Base-by-base conservation (phyloP, 169 alveolate species). In the Plasmodium cynomolgi region DNA sequence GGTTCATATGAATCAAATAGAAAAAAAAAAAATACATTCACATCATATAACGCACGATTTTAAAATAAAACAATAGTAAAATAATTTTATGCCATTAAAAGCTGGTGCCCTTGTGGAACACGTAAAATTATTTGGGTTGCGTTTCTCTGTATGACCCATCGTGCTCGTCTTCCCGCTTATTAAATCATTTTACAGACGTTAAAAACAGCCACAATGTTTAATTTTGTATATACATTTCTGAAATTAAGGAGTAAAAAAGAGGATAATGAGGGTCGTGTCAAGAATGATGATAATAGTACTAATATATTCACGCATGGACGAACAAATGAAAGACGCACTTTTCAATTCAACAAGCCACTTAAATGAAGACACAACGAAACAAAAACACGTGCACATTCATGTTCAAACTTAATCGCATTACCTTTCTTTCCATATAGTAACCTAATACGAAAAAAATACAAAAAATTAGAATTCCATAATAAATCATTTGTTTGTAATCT, bases 351-450 rank as follows among this genome's bases (percentile, higher is more conserved):
- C 26, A 50, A 0, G 23, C 2, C 23, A 50, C 62, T 17, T 50
- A 50, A 13, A 50, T 50, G 62, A 17, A 50, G 7, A 15, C 20
- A 50, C 62, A 4, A 11, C 23, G 23, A 50, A 2, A 13, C 23
- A 3, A 41, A 0, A 50, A 50, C n/a, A 50, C 23, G 3, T 50
- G 62, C 62, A 17, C 62, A 50, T 23, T 50, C 23, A 13, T 17
- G 17, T 50, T 50, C 62, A 50, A 13, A 50, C 13, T 13, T 33
- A 31, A 29, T 29, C 17, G 50, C 13, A 50, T 23, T 77, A 77
- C 84, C 47, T 50, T 77, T 33, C 23, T 77, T 33, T 77, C 68
- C 84, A 77, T 77, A 33, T 77, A 77, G 29, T 77, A 77, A 17
- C 84, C 84, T 33, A 77, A 11, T 77, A 33, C 26, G 50, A 77